Conservation (phyloP, 208 protist species). For the Naegleria gruberi region DNA sequence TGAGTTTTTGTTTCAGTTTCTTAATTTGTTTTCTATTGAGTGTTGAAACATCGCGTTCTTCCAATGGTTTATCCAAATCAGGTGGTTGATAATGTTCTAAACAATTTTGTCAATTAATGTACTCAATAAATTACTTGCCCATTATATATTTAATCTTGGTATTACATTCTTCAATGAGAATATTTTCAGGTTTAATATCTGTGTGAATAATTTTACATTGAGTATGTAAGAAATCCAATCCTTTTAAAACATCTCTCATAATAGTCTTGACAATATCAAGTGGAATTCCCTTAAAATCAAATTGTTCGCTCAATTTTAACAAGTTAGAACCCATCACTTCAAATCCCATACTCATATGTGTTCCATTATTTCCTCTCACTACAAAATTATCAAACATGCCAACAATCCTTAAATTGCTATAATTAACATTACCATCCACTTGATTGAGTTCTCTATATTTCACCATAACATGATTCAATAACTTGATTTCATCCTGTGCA, state of each 20-base stretch:
- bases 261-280: constrained; percentile 85
- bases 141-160: not conserved
- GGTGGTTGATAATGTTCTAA: not conserved
- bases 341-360: constrained; percentile 91
- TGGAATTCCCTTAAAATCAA: constrained; percentile 86
- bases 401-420: not conserved
- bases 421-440: not conserved
- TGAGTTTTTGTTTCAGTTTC: constrained; percentile 17
- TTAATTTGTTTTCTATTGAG: constrained; percentile 7
- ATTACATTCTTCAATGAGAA: constrained; percentile 52
- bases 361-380: not conserved
- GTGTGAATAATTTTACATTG: constrained; percentile 90
- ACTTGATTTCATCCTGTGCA: constrained; percentile 57
- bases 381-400: not conserved
- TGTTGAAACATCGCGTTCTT: not conserved
- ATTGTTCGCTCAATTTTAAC: constrained; percentile 85
- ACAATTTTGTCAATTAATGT: not conserved
- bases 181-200: constrained; percentile 92
- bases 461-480: constrained; percentile 69
- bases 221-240: constrained; percentile 82
- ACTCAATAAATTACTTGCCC: not conserved
- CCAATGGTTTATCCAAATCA: not conserved
- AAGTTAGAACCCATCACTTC: constrained; percentile 90
- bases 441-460: constrained; percentile 46
- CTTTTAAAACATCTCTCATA: constrained; percentile 33